These are phyloP conservation scores for Polyplosphaeria fusca DNA, from an alignment of 495 filamentous ascomycete species.

Conservation along the genomic window DNA sequence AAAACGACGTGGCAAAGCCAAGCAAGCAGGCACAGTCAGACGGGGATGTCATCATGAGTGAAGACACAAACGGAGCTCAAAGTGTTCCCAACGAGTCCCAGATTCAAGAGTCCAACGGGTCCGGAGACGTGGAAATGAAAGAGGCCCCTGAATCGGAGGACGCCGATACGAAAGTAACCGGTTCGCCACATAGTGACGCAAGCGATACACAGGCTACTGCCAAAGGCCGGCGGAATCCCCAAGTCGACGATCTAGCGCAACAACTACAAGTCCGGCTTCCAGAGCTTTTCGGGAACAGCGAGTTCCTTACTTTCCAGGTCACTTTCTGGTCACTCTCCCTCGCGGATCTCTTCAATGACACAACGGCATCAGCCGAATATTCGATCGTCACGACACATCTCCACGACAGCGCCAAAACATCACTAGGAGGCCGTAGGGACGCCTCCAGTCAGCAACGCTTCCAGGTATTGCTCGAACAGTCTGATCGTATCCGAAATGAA, in stretches of 20 bases:
- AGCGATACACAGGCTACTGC: constrained; percentile 19
- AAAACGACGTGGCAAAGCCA: no score
- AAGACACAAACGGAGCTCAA: neutral
- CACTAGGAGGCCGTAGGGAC: neutral
- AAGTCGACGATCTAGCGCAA: constrained; percentile 72
- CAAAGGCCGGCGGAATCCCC: constrained; percentile 61
- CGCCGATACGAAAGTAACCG: constrained; percentile 41
- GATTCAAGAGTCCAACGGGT: constrained; percentile 6
- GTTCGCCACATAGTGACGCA: neutral
- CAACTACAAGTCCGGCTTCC: constrained; percentile 62
- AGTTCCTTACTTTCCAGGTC: constrained; percentile 76
- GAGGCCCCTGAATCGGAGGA: constrained; percentile 40
- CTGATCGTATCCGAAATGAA: neutral
- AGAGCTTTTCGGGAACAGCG: constrained; percentile 57
- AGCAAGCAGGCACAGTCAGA: constrained; percentile 10
- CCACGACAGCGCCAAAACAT: constrained; percentile 46
- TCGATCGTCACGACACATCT: constrained; percentile 63
- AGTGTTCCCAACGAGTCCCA: constrained; percentile 16
- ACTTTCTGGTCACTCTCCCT: constrained; percentile 91
- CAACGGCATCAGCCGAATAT: constrained; percentile 58
- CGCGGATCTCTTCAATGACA: constrained; percentile 60
- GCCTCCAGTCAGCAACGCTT: neutral
- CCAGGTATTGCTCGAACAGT: neutral
- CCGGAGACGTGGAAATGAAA: constrained; percentile 34
- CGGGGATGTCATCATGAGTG: constrained; percentile 38